Conservation (phyloP, 2,329 filamentous ascomycete genomes). For the Thermothelomyces thermophilus region DNA sequence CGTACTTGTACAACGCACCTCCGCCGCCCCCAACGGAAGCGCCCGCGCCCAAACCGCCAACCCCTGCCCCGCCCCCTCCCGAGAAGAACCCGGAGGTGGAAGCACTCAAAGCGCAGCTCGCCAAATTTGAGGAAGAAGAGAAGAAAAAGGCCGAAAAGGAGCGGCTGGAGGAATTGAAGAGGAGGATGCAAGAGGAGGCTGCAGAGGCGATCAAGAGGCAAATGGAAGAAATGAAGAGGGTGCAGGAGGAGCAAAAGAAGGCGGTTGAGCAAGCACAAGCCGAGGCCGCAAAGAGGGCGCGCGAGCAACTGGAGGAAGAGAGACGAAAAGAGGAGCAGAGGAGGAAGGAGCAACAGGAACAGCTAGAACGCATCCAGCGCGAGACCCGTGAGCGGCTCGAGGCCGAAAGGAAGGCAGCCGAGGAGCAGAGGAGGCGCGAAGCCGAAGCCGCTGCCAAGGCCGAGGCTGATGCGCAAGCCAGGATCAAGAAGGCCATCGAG, state of each 20-base stretch:
- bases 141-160: conserved; percentile 36
- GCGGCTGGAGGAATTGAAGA: conserved; percentile 36
- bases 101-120: conserved; percentile 54
- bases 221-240: conserved; percentile 23
- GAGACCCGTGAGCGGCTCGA: conserved; percentile 35
- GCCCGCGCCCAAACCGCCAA: conserved; percentile 30
- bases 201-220: conserved; percentile 20
- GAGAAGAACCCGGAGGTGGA: conserved; percentile 51
- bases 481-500: conserved; percentile 38
- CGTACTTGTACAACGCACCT: conserved; percentile 33
- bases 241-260: conserved; percentile 40
- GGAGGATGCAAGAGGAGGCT: conserved; percentile 32
- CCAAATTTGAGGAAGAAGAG: conserved; percentile 40
- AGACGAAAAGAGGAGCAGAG: conserved; percentile 34
- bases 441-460: conserved; percentile 24
- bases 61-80: conserved; percentile 34
- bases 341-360: conserved; percentile 29
- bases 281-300: conserved; percentile 41
- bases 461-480: conserved; percentile 35
- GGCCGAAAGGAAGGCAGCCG: conserved; percentile 32
- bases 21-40: conserved; percentile 40
- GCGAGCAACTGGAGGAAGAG: conserved; percentile 35
- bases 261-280: conserved; percentile 42
- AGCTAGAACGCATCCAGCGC: conserved; percentile 25
- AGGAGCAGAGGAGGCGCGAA: conserved; percentile 36